phyloP scores from a whole-genome alignment of 352 stramenopile genomes.

The Phytophthora pini region DNA sequence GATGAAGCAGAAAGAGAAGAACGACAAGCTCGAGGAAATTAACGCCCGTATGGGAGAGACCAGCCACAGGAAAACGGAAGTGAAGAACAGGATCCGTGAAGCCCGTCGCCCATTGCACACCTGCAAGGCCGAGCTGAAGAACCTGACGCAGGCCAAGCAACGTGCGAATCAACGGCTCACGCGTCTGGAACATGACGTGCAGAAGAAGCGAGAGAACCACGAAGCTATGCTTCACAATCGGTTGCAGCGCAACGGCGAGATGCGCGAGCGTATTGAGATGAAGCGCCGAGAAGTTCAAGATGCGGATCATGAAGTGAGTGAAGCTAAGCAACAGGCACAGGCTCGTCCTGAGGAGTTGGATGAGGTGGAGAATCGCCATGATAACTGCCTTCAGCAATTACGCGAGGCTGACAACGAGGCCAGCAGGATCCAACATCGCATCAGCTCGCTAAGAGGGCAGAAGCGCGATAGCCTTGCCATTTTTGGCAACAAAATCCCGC shows the following conservation, averaged over 20 bases:
- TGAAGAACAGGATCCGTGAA: conserved; percentile 71
- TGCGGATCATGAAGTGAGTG: conserved; percentile 47
- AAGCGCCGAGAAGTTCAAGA: conserved; percentile 55
- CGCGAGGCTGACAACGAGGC: conserved; percentile 67
- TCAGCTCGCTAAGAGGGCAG: conserved; percentile 56
- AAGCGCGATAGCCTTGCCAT: conserved; percentile 67
- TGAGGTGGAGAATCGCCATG: conserved; percentile 63
- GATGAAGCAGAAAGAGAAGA: conserved; percentile 69
- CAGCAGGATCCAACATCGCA: conserved; percentile 47
- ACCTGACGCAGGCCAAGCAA: conserved; percentile 58
- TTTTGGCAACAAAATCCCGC: conserved; percentile 71
- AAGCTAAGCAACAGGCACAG: conserved; percentile 41
- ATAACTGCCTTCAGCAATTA: conserved; percentile 60
- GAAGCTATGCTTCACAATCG: conserved; percentile 63
- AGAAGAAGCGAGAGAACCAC: conserved; percentile 60
- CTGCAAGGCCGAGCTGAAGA: conserved; percentile 74
- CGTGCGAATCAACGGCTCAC: conserved; percentile 56
- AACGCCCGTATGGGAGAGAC: conserved; percentile 49
- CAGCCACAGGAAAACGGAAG: conserved; percentile 53
- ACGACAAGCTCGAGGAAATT: conserved; percentile 64
- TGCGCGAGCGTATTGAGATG: conserved; percentile 59
- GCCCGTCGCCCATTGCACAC: conserved; percentile 65
- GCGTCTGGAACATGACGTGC: conserved; percentile 58
- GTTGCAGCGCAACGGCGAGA: conserved; percentile 65
- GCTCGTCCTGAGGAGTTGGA: conserved; percentile 46